Conservation (phyloP, 306 rosid genomes). For the Mimosa bimucronata region DNA sequence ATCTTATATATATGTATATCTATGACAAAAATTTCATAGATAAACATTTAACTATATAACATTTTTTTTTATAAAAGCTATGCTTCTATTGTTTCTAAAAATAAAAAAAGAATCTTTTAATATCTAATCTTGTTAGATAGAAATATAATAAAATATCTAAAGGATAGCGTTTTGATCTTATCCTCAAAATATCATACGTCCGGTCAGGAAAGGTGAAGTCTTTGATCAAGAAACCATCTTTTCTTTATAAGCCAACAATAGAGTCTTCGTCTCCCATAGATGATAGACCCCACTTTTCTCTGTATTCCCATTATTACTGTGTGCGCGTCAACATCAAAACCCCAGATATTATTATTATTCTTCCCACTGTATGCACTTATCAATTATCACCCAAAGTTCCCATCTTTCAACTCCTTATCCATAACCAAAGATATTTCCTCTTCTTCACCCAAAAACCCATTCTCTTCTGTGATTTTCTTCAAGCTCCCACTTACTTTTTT, state of each 20-base stretch:
- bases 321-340: neutral
- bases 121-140: too few species aligned
- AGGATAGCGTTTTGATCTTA: slow-evolving; percentile 13
- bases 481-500: neutral
- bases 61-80: too few species aligned
- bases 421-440: neutral
- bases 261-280: neutral
- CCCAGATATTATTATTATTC: neutral
- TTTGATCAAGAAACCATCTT: neutral
- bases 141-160: neutral
- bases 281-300: neutral
- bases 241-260: neutral
- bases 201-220: neutral
- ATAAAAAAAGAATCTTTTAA: too few species aligned
- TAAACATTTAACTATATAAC: too few species aligned
- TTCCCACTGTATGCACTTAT: neutral
- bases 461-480: neutral
- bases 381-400: neutral
- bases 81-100: too few species aligned
- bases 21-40: too few species aligned
- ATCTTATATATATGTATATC: too few species aligned
- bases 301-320: neutral
- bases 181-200: neutral
- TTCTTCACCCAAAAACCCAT: neutral
- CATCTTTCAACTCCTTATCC: slow-evolving; percentile 21